A percentile compares a stretch with the other conserved stretches of the same genome.
phyloP scores from a whole-genome alignment of 1,284 basidiomycete genomes.

The Boletus subluridellus region DNA sequence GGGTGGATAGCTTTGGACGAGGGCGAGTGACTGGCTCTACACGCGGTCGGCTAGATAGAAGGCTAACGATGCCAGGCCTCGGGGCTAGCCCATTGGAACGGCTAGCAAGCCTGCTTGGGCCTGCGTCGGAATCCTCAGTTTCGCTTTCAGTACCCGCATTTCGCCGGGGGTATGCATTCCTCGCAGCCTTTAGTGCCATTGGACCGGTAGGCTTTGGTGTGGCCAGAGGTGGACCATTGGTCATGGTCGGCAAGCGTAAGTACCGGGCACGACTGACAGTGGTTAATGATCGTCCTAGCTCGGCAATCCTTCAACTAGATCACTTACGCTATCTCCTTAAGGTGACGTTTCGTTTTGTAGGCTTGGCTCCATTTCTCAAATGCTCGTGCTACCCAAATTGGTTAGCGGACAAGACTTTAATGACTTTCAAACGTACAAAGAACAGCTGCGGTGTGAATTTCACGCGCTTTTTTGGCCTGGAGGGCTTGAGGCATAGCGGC shows the following conservation, averaged over 20 bases:
- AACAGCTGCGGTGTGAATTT: conserved; percentile 51
- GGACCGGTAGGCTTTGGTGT: conserved; percentile 22
- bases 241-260: conserved; percentile 59
- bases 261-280: conserved; percentile 56
- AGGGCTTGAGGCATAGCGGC: conserved; percentile 65
- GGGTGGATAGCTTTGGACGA: conserved; percentile 30
- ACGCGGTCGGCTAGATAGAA: conserved; percentile 40
- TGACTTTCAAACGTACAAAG: conserved; percentile 49
- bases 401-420: conserved; percentile 10
- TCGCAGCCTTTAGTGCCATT: conserved; percentile 23
- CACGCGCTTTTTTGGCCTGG: conserved; percentile 61
- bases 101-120: conserved; percentile 26
- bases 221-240: conserved; percentile 28
- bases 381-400: conserved; percentile 45
- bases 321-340: conserved; percentile 78
- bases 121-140: conserved; percentile 29
- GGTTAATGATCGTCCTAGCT: conserved; percentile 21
- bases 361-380: conserved; percentile 64
- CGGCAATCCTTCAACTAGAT: conserved; percentile 9
- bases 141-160: conserved; percentile 31
- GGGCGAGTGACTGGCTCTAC: conserved; percentile 29
- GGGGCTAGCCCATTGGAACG: conserved; percentile 24
- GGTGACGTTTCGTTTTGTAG: conserved; percentile 64
- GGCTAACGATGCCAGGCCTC: conserved; percentile 39
- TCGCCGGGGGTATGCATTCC: conserved; percentile 33